Base-by-base conservation (phyloP, 2,329 filamentous ascomycete genomes). In the Paecilomyces variotii region DNA sequence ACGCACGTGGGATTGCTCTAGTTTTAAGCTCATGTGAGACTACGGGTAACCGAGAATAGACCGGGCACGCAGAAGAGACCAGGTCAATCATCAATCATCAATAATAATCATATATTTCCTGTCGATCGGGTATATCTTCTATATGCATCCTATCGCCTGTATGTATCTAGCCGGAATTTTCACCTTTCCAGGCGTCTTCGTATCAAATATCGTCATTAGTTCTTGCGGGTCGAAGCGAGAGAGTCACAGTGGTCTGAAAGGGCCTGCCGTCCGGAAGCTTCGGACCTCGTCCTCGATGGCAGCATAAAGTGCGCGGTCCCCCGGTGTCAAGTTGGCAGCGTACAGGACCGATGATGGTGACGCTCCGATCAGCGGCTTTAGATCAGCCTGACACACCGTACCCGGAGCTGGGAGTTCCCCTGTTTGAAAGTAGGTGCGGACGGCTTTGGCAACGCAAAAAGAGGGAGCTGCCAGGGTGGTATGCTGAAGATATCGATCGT, bases 381-480 rank as follows among this genome's bases (percentile, higher is more conserved):
- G 60, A 56, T 69, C 68, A n/a, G 58, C 61, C 39, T 63, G 35
- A 59, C 72, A 74, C 1, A 67, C 52, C 12, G 67, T 70, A 6
- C 61, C 66, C 4, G 60, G 27, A 0, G 57, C 54, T 5, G 72
- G 72, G 39, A 74, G 34, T 26, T 61, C 56, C 5, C 71, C 72
- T 19, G 64, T 65, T 25, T 71, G 64, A 55, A 74, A 71, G 55
- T 73, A 74, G 11, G 28, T 57, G 25, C 67, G 65, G 25, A 74
- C 61, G 24, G 56, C 56, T 49, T 62, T 62, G 49, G 70, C 71
- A 55, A 57, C 54, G 53, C 70, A 72, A 6, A 64, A 55, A 49
- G 66, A 63, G 49, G 65, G 64, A 30, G 69, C 49, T 55, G 63
- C 55, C 28, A 64, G 30, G 10, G 67, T 65, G 54, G 69, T 70